A percentile compares a stretch with the other conserved stretches of the same genome.
Conservation (phyloP, 768 basidiomycete species). For the Sarcomyxa edulis region DNA sequence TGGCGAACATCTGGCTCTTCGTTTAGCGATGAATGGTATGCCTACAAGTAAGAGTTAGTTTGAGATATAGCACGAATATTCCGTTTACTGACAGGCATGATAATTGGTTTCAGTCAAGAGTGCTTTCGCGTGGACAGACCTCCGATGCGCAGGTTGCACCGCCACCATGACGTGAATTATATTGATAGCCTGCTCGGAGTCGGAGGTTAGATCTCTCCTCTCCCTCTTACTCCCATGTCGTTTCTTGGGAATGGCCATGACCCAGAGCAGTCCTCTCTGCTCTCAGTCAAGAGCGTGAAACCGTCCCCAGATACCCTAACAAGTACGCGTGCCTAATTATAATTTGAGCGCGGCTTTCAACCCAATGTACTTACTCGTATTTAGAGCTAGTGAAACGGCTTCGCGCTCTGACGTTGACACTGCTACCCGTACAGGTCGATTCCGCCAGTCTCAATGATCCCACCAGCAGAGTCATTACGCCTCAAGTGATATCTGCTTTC, state of each 20-base stretch:
- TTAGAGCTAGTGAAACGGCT: slow-evolving; percentile 79
- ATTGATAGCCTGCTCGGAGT: background rate
- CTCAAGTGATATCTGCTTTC: slow-evolving; percentile 72
- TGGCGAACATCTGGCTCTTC: slow-evolving; percentile 75
- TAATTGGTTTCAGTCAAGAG: slow-evolving; percentile 21
- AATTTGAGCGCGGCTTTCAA: background rate
- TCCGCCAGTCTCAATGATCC: slow-evolving; percentile 60
- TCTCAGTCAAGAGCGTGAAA: slow-evolving; percentile 39
- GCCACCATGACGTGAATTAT: slow-evolving; percentile 6
- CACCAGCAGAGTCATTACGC: slow-evolving; percentile 81
- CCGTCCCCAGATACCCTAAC: slow-evolving; percentile 70
- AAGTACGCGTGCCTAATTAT: slow-evolving; percentile 54
- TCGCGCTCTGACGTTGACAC: slow-evolving; percentile 63
- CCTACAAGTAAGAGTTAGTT: slow-evolving; percentile 39
- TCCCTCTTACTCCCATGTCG: slow-evolving; percentile 1
- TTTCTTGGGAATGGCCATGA: slow-evolving; percentile 18
- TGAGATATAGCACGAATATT: slow-evolving; percentile 11
- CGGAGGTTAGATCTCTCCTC: slow-evolving; percentile 2
- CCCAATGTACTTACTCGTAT: slow-evolving; percentile 1
- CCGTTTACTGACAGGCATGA: slow-evolving; percentile 15
- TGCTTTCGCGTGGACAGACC: background rate
- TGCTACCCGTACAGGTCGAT: slow-evolving; percentile 82
- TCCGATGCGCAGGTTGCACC: background rate
- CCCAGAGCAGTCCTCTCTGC: slow-evolving; percentile 39
- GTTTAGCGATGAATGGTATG: slow-evolving; percentile 94